These are phyloP conservation scores for Calycina marina DNA, from an alignment of 2,329 filamentous ascomycete species.

Conservation along the genomic window DNA sequence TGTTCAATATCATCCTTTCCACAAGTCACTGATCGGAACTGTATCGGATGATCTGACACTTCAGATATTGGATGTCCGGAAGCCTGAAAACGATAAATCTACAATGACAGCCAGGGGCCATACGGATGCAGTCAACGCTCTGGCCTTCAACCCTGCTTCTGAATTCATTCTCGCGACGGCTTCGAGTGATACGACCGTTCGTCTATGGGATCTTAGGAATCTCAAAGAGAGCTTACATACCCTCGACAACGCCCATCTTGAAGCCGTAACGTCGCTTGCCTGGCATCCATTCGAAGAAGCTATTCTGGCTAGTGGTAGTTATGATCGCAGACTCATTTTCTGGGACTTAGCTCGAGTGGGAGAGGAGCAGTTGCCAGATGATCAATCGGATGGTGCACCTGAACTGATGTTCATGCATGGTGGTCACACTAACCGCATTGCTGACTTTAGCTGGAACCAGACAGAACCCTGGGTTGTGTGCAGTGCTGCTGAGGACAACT, in stretches of 20 bases:
- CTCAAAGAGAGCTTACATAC: conserved; percentile 81
- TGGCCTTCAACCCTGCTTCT: conserved; percentile 86
- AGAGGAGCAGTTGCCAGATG: conserved; percentile 88
- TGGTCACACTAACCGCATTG: conserved; percentile 90
- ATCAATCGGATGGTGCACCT: conserved; percentile 85
- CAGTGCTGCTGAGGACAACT: conserved; percentile 90
- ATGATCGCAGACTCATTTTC: conserved; percentile 86
- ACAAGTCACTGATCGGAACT: conserved; percentile 73
- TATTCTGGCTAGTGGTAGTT: conserved; percentile 80
- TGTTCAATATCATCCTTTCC: conserved; percentile 84
- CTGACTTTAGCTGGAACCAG: conserved; percentile 95
- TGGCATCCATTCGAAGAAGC: conserved; percentile 90
- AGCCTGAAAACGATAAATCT: conserved; percentile 47
- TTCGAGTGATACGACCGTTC: conserved; percentile 89
- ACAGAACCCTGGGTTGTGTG: conserved; percentile 96
- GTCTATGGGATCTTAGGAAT: conserved; percentile 88
- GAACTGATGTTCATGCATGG: conserved; percentile 99
- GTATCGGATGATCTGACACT: conserved; percentile 92
- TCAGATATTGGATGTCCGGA: conserved; percentile 79
- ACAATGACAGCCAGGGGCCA: conserved; percentile 65
- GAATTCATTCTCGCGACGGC: conserved; percentile 85
- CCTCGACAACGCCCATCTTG: conserved; percentile 74
- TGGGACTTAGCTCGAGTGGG: conserved; percentile 91
- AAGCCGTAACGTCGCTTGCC: conserved; percentile 78
- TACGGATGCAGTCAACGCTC: conserved; percentile 84